phyloP scores from a whole-genome alignment of 176 grass and related monocot genomes.

The Ensete ventricosum region DNA sequence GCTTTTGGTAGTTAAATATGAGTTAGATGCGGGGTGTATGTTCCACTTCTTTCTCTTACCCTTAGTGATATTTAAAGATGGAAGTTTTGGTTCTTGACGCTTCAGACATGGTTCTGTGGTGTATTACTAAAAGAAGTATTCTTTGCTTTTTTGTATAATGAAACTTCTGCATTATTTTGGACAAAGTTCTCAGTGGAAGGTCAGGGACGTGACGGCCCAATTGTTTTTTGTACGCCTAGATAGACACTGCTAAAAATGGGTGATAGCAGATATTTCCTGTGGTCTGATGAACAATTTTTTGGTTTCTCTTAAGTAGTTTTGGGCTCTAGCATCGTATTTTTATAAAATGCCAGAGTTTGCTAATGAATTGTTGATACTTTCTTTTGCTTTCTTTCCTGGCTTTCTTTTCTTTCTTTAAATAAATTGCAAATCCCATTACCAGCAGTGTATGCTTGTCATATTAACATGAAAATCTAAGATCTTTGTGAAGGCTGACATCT shows the following conservation, averaged over 20 bases:
- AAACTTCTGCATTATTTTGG: neutral
- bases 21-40: neutral
- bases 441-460: neutral
- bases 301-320: neutral
- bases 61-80: neutral
- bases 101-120: neutral
- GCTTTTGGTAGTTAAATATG: neutral
- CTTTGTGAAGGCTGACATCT: constrained; percentile 9
- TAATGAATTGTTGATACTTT: neutral
- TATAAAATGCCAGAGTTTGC: neutral
- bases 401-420: neutral
- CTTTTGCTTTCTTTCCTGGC: neutral
- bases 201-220: neutral
- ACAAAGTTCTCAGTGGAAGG: neutral
- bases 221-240: neutral
- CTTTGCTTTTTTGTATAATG: neutral
- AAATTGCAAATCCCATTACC: neutral
- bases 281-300: neutral
- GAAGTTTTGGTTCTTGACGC: neutral
- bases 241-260: no score
- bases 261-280: neutral
- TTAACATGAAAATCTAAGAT: neutral
- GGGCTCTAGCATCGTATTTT: neutral
- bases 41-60: neutral
- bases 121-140: neutral